These are phyloP conservation scores for Pichia sporocuriosa DNA, from an alignment of 805 yeast genomes.

Conservation along the genomic window DNA sequence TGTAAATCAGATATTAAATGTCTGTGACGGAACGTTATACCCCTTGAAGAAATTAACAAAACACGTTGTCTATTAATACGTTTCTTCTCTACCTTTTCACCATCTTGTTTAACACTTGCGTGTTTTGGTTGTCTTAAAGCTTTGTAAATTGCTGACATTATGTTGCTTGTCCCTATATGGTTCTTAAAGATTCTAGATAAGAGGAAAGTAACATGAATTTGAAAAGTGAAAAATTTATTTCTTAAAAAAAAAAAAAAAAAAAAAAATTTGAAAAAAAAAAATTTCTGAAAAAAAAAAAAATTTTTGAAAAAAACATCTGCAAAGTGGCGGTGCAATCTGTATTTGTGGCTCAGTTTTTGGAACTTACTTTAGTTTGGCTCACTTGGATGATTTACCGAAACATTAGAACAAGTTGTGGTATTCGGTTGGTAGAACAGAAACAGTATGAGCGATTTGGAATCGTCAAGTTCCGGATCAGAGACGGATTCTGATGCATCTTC, in stretches of 20 bases:
- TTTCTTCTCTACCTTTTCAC: constrained; percentile 37
- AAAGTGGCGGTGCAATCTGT: background rate
- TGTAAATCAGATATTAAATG: constrained; percentile 81
- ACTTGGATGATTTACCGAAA: background rate
- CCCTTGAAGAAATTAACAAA: constrained; percentile 85
- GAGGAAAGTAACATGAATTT: background rate
- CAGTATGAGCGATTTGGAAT: too few relatives aligned
- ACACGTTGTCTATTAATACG: constrained; percentile 85
- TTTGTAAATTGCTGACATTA: constrained; percentile 69
- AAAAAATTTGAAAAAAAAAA: background rate
- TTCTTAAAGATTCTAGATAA: background rate
- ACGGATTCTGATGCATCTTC: too few relatives aligned
- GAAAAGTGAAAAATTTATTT: too few relatives aligned
- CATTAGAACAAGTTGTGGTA: too few relatives aligned
- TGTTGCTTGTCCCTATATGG: background rate
- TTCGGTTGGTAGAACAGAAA: too few relatives aligned
- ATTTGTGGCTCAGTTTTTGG: too few relatives aligned
- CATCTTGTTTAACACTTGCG: constrained; percentile 30
- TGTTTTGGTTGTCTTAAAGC: constrained; percentile 34
- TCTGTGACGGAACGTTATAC: constrained; percentile 92
- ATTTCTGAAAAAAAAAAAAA: background rate
- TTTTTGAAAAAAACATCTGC: background rate
- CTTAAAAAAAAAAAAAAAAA: background rate
- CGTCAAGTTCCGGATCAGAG: too few relatives aligned
- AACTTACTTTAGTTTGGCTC: too few relatives aligned